A percentile compares a stretch with the other conserved stretches of the same genome.
phyloP scores from a whole-genome alignment of 2,329 filamentous ascomycete genomes.

The Penicillium crustosum region DNA sequence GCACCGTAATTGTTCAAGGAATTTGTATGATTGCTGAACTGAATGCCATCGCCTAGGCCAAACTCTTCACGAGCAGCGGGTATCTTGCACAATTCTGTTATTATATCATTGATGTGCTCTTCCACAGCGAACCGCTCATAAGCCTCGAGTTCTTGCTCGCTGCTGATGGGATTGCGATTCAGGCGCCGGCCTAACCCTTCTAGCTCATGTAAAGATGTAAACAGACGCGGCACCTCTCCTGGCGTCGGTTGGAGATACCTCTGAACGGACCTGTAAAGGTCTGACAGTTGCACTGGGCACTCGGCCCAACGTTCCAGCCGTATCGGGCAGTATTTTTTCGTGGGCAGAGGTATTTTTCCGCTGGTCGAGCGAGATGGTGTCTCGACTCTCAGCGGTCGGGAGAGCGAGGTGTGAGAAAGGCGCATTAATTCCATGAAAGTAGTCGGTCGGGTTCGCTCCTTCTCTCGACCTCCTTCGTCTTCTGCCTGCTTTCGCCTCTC shows the following conservation, averaged over 20 bases:
- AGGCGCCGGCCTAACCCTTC: constrained; percentile 17
- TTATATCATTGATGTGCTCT: constrained; percentile 20
- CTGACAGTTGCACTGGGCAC: constrained; percentile 13
- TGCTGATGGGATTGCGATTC: constrained; percentile 16
- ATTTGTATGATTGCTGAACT: constrained; percentile 20
- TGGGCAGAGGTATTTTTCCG: constrained; percentile 18
- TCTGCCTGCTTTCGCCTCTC: constrained; percentile 13
- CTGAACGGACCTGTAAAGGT: constrained; percentile 18
- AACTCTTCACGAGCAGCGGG: constrained; percentile 15
- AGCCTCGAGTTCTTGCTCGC: constrained; percentile 18
- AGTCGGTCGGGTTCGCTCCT: constrained; percentile 13
- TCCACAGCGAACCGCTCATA: constrained; percentile 25
- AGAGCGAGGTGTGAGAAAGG: constrained; percentile 20
- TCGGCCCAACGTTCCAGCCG: constrained; percentile 18
- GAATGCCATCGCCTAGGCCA: constrained; percentile 15
- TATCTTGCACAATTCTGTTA: constrained; percentile 19
- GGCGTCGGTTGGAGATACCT: constrained; percentile 14
- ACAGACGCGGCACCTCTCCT: constrained; percentile 13
- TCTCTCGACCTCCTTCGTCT: neutral
- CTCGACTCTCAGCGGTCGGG: constrained; percentile 16
- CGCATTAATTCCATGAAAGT: constrained; percentile 24
- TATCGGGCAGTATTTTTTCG: constrained; percentile 24
- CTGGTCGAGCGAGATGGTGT: constrained; percentile 19
- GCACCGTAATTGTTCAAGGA: constrained; percentile 14
- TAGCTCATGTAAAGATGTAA: constrained; percentile 17